Conservation (phyloP, 805 yeast species). For the Candida insectorum region DNA sequence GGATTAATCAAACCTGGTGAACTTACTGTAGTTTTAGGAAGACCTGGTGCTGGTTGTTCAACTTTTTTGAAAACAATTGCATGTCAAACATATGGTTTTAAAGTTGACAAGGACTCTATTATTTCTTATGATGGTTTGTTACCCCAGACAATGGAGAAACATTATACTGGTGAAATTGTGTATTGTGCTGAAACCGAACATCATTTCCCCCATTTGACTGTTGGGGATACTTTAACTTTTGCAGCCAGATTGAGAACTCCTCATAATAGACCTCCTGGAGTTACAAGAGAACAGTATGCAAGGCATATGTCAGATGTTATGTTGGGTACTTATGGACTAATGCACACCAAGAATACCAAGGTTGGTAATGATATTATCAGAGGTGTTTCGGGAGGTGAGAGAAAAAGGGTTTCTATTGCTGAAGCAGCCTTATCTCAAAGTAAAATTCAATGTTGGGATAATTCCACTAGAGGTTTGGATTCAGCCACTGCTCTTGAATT, state of each 20-base stretch:
- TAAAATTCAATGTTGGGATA: slow-evolving; percentile 55
- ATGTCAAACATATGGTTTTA: slow-evolving; percentile 35
- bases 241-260: slow-evolving; percentile 52
- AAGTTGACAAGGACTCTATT: slow-evolving; percentile 27
- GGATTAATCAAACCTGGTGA: slow-evolving; percentile 34
- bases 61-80: slow-evolving; percentile 39
- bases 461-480: slow-evolving; percentile 83
- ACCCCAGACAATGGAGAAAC: slow-evolving; percentile 23
- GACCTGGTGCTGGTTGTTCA: slow-evolving; percentile 43
- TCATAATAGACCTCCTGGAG: slow-evolving; percentile 41
- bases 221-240: slow-evolving; percentile 53
- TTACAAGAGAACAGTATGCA: slow-evolving; percentile 33
- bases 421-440: slow-evolving; percentile 70
- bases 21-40: slow-evolving; percentile 38
- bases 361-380: slow-evolving; percentile 65
- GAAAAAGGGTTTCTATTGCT: slow-evolving; percentile 80
- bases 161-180: slow-evolving; percentile 36
- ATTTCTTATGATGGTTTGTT: slow-evolving; percentile 34
- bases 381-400: slow-evolving; percentile 84
- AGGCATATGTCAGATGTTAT: slow-evolving; percentile 40
- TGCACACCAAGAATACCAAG: slow-evolving; percentile 54
- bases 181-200: slow-evolving; percentile 53
- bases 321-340: slow-evolving; percentile 46
- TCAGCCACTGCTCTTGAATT: slow-evolving; percentile 81
- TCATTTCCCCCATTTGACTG: slow-evolving; percentile 55